phyloP scores from a whole-genome alignment of 805 yeast species.

The Zygoascus flipseniorum region DNA sequence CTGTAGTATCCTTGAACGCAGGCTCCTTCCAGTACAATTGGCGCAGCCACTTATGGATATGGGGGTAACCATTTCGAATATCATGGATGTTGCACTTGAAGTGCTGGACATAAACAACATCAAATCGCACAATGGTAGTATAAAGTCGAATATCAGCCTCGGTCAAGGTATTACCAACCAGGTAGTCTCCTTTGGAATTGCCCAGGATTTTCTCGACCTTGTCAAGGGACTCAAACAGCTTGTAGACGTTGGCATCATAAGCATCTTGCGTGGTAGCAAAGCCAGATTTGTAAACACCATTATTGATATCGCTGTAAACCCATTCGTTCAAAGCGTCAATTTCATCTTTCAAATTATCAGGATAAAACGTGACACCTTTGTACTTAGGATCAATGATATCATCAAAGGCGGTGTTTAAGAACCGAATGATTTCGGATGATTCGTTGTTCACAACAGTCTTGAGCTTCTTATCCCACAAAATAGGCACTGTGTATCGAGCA shows the following conservation, averaged over 20 bases:
- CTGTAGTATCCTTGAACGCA: slow-evolving; percentile 69
- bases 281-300: slow-evolving; percentile 90
- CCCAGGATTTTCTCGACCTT: slow-evolving; percentile 56
- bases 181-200: slow-evolving; percentile 32
- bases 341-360: slow-evolving; percentile 40
- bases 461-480: slow-evolving; percentile 80
- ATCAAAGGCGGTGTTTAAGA: slow-evolving; percentile 67
- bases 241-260: slow-evolving; percentile 59
- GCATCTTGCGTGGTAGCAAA: slow-evolving; percentile 79
- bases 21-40: slow-evolving; percentile 74
- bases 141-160: slow-evolving; percentile 86
- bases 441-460: slow-evolving; percentile 86
- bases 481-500: slow-evolving; percentile 89
- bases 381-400: slow-evolving; percentile 36
- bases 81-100: slow-evolving; percentile 85
- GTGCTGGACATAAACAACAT: slow-evolving; percentile 89
- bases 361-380: slow-evolving; percentile 53
- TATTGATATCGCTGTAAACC: slow-evolving; percentile 80
- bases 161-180: slow-evolving; percentile 61
- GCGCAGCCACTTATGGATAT: slow-evolving; percentile 69
- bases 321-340: slow-evolving; percentile 75
- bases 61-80: slow-evolving; percentile 73
- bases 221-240: slow-evolving; percentile 59
- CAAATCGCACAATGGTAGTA: slow-evolving; percentile 85
- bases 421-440: slow-evolving; percentile 80